Conservation (phyloP, 257 asterid species). For the Haberlea rhodopensis region DNA sequence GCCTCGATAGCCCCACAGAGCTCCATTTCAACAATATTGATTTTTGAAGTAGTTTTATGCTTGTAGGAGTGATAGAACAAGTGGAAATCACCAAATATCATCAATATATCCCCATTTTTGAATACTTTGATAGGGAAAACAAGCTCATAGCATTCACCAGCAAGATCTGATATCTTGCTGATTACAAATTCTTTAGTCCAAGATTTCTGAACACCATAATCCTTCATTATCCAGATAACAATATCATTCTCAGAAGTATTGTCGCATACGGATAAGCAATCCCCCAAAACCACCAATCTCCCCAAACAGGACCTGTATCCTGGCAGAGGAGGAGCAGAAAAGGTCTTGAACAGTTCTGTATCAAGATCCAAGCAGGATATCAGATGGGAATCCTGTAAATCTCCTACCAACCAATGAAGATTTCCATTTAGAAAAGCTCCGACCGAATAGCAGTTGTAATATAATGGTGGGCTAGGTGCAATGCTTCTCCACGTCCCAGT, state of each 20-base stretch:
- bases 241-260: slow-evolving; percentile 31
- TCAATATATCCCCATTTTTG: slow-evolving; percentile 39
- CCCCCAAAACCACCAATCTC: slow-evolving; percentile 22
- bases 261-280: slow-evolving; percentile 30
- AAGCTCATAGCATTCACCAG: slow-evolving; percentile 24
- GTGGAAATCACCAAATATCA: slow-evolving; percentile 29
- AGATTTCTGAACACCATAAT: slow-evolving; percentile 36
- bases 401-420: slow-evolving; percentile 44
- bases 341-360: slow-evolving; percentile 25
- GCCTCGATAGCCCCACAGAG: background rate
- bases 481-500: slow-evolving; percentile 33
- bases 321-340: slow-evolving; percentile 22
- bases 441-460: background rate
- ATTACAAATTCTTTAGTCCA: slow-evolving; percentile 38
- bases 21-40: slow-evolving; percentile 1
- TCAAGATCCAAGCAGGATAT: slow-evolving; percentile 42
- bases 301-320: background rate
- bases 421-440: slow-evolving; percentile 35
- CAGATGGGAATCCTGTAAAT: background rate
- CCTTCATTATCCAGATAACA: slow-evolving; percentile 48
- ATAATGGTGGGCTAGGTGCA: background rate
- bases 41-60: slow-evolving; percentile 5
- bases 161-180: slow-evolving; percentile 23
- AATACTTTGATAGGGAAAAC: slow-evolving; percentile 32
- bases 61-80: slow-evolving; percentile 30